Base-by-base conservation (phyloP, 1,284 basidiomycete species). In the Cryptococcus deneoformans region DNA sequence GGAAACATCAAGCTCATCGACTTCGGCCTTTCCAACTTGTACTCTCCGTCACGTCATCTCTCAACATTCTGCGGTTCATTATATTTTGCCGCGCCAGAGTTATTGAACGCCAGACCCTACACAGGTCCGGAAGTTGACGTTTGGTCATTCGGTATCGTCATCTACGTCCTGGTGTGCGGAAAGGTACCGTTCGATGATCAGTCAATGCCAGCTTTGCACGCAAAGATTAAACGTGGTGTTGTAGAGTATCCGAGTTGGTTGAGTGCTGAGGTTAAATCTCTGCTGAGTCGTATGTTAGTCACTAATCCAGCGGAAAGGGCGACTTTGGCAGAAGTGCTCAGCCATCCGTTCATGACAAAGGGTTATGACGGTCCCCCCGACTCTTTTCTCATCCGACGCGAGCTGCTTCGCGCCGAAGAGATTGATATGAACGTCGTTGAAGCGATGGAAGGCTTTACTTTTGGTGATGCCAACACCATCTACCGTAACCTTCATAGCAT, bases 1-100 rank as follows among this genome's bases (percentile, higher is more conserved):
- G 95, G 95, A 11, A 98, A 98, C 79, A 97, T 98, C 83, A 99
- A 99, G 82, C 98, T 99, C 63, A 99, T 99, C 77, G 95, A 99
- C 78, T 99, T 99, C 79, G 95, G 95, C 46, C 83, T 99, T 9
- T 97, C 93, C 35, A 99, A 99, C 76, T 83, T 99, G n/a, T 98
- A 87, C 76, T 87, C 95, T 64, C 95, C 96, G 1, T 75, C 81
- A 24, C 75, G 81, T 43, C 90, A 95, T 71, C 85, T 99, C 0
- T 86, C 88, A 35, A 99, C 96, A 0, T 99, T 99, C 75, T 99
- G 95, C 69, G 94, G 95, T 29, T 96, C 91, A 1, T 82, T 99
- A 16, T 99, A 99, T 80, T 99, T 99, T 80, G 94, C 95, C 44
- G 95, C 95, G 0, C 96, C 95, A 3, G 94, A 99, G 76, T 81